A percentile compares a stretch with the other conserved stretches of the same genome.
These are phyloP conservation scores for Pythium vanterpoolii DNA, from an alignment of 352 stramenopile species.

Conservation along the genomic window DNA sequence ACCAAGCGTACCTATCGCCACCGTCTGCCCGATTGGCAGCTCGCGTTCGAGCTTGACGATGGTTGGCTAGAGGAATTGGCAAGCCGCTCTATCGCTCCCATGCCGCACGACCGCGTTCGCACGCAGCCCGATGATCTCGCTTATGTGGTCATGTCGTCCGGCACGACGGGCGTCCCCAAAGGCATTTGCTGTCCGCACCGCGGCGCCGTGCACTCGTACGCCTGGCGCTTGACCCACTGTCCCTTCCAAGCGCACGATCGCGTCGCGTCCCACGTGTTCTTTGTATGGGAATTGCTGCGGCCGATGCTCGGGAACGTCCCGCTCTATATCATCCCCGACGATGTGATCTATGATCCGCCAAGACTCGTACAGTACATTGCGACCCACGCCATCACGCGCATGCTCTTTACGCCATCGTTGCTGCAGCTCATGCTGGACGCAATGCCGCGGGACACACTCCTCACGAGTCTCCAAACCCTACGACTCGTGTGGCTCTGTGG, in stretches of 20 bases:
- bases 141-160: slow-evolving; percentile 92
- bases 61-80: slow-evolving; percentile 40
- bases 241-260: slow-evolving; percentile 69
- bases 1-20: slow-evolving; percentile 76
- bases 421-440: slow-evolving; percentile 86
- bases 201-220: slow-evolving; percentile 90
- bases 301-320: slow-evolving; percentile 87
- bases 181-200: slow-evolving; percentile 93
- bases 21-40: slow-evolving; percentile 65
- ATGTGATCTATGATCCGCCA: slow-evolving; percentile 89
- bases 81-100: slow-evolving; percentile 30
- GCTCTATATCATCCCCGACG: slow-evolving; percentile 91
- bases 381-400: slow-evolving; percentile 79
- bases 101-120: slow-evolving; percentile 54
- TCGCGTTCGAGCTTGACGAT: slow-evolving; percentile 63
- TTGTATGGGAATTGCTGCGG: slow-evolving; percentile 92
- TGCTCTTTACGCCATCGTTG: slow-evolving; percentile 93
- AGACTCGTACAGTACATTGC: slow-evolving; percentile 80
- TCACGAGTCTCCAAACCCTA: slow-evolving; percentile 59
- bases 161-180: slow-evolving; percentile 91
- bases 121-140: slow-evolving; percentile 85
- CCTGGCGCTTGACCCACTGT: slow-evolving; percentile 83
- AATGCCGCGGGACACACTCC: slow-evolving; percentile 46
- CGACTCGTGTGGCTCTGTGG: slow-evolving; percentile 91
- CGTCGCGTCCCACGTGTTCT: slow-evolving; percentile 93